Base-by-base conservation (phyloP, 495 filamentous ascomycete genomes). In the Xylaria longipes region DNA sequence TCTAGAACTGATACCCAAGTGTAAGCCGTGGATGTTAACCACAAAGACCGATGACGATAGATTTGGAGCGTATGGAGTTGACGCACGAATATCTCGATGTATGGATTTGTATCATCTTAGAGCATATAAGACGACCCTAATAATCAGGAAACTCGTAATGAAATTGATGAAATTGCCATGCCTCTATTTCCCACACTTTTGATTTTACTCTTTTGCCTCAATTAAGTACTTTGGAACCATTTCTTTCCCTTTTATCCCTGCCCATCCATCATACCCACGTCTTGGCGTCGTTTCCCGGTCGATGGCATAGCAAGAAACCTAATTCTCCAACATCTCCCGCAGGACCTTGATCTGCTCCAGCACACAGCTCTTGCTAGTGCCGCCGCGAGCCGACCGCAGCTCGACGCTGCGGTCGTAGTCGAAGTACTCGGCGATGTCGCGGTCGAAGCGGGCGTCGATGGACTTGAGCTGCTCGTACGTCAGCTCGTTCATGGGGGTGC, bases 341-440 rank as follows among this genome's bases (percentile, higher is more conserved):
- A 97, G 80, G 54, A 91, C 86, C 72, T 88, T 83, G 77, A 97
- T 91, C 88, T 97, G 95, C 80, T 93, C 90, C 76, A 89, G 73
- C 14, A 97, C 93, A 22, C 89, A 87, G 31, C 85, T 84, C 82
- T 87, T 89, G 78, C 91, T 94, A 27, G 93, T 96, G 17, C 95
- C 95, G 12, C 95, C 95, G 71, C 89, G 90, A 5, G 94, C 92
- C 69, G 89, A 86, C 77, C 92, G 87, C 84, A 92, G 86, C 86
- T 98, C 95, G 4, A 97, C 95, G 69, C 91, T 93, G 71, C 87
- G 87, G 86, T 97, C 92, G 75, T 97, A 97, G 80, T 97, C 90
- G 80, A 97, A 92, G 48, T 88, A 89, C 71, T 88, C 82, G 62
- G 86, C 79, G 43, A 98, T 88, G 77, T 97, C 94, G 67, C 89